Conservation (phyloP, 78 protist genomes). For the Tieghemostelium lacteum region DNA sequence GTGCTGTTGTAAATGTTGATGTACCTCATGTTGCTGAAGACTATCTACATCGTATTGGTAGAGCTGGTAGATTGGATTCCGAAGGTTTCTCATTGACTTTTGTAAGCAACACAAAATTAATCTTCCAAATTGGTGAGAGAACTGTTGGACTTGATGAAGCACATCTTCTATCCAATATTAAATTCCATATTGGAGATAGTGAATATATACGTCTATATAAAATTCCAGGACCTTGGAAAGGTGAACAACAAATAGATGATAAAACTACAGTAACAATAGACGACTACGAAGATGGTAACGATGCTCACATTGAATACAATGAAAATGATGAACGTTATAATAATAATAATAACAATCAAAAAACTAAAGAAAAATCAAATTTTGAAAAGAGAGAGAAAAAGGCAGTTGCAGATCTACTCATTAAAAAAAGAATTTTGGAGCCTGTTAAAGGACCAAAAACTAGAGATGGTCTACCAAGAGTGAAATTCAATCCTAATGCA, state of each 20-base stretch:
- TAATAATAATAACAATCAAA: not conserved
- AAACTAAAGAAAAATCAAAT: not conserved
- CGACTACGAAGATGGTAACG: not conserved
- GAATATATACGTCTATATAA: constrained; percentile 1
- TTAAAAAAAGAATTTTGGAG: constrained; percentile 44
- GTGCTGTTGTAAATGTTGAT: constrained; percentile 65
- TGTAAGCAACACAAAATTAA: constrained; percentile 4
- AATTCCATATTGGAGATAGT: not conserved
- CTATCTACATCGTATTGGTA: constrained; percentile 92
- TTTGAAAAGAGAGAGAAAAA: constrained; percentile 21
- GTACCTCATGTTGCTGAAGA: constrained; percentile 74
- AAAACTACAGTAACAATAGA: not conserved
- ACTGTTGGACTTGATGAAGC: constrained; percentile 51
- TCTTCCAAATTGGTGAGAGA: constrained; percentile 54
- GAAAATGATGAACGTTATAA: not conserved
- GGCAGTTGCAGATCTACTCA: constrained; percentile 24
- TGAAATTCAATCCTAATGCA: constrained; percentile 68
- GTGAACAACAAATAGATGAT: not conserved
- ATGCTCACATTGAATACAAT: not conserved
- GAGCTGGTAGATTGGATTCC: constrained; percentile 90
- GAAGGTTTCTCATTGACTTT: constrained; percentile 58
- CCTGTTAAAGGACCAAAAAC: constrained; percentile 14
- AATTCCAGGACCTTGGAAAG: constrained; percentile 72
- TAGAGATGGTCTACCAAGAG: constrained; percentile 61
- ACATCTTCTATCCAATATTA: constrained; percentile 17